Base-by-base conservation (phyloP, 441 rosid genomes). In the Erysimum pusillum region DNA sequence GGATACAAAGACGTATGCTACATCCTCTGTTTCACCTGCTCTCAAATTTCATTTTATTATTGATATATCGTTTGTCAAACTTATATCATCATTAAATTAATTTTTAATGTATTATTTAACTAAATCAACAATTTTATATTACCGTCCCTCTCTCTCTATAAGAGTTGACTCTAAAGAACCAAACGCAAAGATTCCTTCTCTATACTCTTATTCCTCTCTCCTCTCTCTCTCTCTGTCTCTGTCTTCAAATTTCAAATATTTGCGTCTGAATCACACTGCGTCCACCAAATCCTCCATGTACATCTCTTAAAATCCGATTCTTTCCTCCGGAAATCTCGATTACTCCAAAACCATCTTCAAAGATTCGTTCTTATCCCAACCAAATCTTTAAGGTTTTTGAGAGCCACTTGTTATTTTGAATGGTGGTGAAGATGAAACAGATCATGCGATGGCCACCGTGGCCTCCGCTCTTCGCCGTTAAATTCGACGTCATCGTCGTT, bases 391-490 rank as follows among this genome's bases (percentile, higher is more conserved):
- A 60, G 59, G 5, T 25, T 25, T 25, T 6, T 12, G 6, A n/a
- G 8, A n/a, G 8, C 52, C 44, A 46, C 56, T 34, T 5, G 38
- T 28, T n/a, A 1, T 57, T 35, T 46, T 36, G 45, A 14, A 79
- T 87, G 89, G 88, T 84, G 56, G 83, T 80, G 66, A 90, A 80
- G 79, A 88, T 85, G 88, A 74, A 69, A 49, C 70, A 73, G 78
- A 79, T 79, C 79, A 87, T 87, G 90, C 78, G 82, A 74, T 90
- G 92, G 94, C 83, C 86, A 3, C 86, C 88, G 45, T 85, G 89
- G 92, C 89, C 85, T 35, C 85, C 87, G 9, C 65, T 82, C 25
- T 75, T 78, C 52, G 75, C 89, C 38, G 85, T 79, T 18, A 87
- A 84, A 77, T 86, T 76, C 63, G 88, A 88, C 77, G 91, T 63